Evolutionary conservation across 2,329 filamentous ascomycete species (phyloP).

Genomic region (Hypoxylon sp.): DNA sequence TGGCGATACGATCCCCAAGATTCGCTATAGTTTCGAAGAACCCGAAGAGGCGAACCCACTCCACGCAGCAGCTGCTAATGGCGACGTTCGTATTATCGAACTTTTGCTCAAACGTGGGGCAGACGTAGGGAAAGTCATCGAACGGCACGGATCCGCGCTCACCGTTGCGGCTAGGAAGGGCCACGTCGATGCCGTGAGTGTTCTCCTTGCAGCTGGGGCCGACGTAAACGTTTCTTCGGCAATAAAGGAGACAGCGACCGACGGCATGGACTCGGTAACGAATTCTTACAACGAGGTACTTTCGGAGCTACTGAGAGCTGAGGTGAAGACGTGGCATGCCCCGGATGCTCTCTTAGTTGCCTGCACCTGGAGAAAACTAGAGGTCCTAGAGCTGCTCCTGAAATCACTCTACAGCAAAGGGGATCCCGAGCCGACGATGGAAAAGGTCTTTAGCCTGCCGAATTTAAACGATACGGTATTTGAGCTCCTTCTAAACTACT

Average conservation of each 20-base stretch:
- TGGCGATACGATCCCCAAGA: too few species aligned
- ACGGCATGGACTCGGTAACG: not conserved
- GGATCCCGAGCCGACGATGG: not conserved
- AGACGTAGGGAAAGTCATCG: too few species aligned
- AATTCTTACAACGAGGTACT: not conserved
- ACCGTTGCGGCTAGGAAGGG: too few species aligned
- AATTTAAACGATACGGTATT: not conserved
- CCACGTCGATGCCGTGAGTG: too few species aligned
- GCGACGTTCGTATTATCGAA: too few species aligned
- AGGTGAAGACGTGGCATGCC: not conserved
- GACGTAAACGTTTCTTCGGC: not conserved
- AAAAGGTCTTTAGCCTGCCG: not conserved
- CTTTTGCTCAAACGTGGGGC: too few species aligned
- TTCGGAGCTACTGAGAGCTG: not conserved
- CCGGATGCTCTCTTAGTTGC: not conserved
- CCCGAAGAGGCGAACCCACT: too few species aligned
- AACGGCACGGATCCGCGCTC: too few species aligned
- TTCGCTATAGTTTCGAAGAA: too few species aligned
- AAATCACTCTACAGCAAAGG: not conserved
- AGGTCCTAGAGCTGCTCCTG: not conserved
- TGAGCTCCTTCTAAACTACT: not conserved
- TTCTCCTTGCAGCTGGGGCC: too few species aligned
- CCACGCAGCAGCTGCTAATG: too few species aligned
- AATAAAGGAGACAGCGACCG: not conserved
- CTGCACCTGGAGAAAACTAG: not conserved